phyloP scores from a whole-genome alignment of 2,329 filamentous ascomycete genomes.

The Aspergillus spinulosporus region DNA sequence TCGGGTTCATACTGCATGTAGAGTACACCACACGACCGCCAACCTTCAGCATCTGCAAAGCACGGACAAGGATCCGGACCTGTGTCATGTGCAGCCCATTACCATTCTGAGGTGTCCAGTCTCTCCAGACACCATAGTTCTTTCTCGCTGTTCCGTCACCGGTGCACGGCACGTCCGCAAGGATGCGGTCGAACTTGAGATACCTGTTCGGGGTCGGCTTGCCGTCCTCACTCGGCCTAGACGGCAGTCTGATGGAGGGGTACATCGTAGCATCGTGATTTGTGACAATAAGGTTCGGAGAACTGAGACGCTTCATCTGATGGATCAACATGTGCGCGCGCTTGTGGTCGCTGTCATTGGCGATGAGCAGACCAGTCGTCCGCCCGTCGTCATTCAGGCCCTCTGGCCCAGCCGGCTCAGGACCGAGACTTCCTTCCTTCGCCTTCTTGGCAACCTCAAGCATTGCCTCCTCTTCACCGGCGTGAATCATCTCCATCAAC shows the following conservation, averaged over 20 bases:
- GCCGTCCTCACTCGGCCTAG: constrained; percentile 55
- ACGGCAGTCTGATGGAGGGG: constrained; percentile 82
- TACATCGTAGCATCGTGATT: constrained; percentile 98
- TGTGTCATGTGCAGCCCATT: constrained; percentile 86
- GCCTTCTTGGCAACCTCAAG: constrained; percentile 67
- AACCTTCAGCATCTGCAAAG: constrained; percentile 92
- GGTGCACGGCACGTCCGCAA: constrained; percentile 95
- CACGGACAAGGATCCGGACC: constrained; percentile 83
- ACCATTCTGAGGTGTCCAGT: constrained; percentile 86
- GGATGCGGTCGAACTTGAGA: constrained; percentile 93
- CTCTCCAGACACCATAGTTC: constrained; percentile 91
- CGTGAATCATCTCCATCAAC: constrained; percentile 89
- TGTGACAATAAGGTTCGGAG: constrained; percentile 92
- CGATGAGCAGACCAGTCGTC: constrained; percentile 86
- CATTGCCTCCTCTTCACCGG: constrained; percentile 85
- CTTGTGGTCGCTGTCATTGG: constrained; percentile 96
- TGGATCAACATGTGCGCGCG: constrained; percentile 96
- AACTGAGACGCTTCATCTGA: constrained; percentile 94
- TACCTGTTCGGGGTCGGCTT: constrained; percentile 63
- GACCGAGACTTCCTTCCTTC: constrained; percentile 60
- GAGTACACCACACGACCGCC: constrained; percentile 95
- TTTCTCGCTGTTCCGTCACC: constrained; percentile 93
- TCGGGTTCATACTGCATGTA: constrained; percentile 97
- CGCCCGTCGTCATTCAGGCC: constrained; percentile 72
- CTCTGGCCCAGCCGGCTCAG: constrained; percentile 50